Percentiles rank a stretch among this genome's conserved stretches.
phyloP scores from a whole-genome alignment of 805 yeast species.

The Metschnikowia dekortorum region DNA sequence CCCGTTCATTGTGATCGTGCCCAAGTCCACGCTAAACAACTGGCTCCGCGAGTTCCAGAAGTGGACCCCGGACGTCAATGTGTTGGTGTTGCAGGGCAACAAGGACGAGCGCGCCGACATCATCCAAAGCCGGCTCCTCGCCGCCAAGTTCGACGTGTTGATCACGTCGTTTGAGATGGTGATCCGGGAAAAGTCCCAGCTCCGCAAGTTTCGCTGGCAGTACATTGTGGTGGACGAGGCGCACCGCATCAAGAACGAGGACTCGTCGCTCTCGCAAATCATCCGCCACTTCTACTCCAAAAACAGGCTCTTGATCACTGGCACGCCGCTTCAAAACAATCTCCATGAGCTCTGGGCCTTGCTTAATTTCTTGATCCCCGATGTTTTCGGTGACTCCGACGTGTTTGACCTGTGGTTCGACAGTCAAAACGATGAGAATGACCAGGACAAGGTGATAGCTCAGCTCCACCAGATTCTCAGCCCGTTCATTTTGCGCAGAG shows the following conservation, averaged over 20 bases:
- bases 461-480: conserved; percentile 84
- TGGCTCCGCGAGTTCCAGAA: conserved; percentile 92
- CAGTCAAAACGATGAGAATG: conserved; percentile 26
- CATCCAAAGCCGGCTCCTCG: conserved; percentile 54
- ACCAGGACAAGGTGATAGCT: conserved; percentile 78
- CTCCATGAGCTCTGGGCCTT: conserved; percentile 96
- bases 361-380: conserved; percentile 84
- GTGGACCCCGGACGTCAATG: conserved; percentile 95
- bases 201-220: conserved; percentile 87
- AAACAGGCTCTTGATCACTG: conserved; percentile 83
- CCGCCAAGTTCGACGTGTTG: conserved; percentile 83
- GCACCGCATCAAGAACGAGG: conserved; percentile 93
- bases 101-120: conserved; percentile 71
- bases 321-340: conserved; percentile 94
- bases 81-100: conserved; percentile 80
- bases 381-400: conserved; percentile 88
- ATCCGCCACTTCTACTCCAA: conserved; percentile 83
- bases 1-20: conserved; percentile 88
- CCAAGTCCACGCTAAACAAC: conserved; percentile 92
- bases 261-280: conserved; percentile 85
- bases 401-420: conserved; percentile 93
- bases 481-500: conserved; percentile 85
- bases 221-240: conserved; percentile 94
- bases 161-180: conserved; percentile 93
- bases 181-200: conserved; percentile 74